phyloP scores from a whole-genome alignment of 2,329 filamentous ascomycete genomes.

The Xylaria sp. region DNA sequence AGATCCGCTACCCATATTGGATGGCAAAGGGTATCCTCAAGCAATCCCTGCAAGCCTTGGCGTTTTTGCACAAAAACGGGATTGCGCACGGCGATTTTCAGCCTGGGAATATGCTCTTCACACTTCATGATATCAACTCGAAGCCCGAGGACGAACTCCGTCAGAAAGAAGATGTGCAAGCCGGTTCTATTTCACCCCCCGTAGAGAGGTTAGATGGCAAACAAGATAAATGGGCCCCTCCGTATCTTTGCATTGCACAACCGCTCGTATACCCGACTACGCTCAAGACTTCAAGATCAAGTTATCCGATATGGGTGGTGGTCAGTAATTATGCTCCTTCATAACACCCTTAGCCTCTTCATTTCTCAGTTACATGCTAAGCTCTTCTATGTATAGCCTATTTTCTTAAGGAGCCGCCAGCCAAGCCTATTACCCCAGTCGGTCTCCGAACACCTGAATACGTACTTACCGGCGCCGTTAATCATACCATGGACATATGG shows the following conservation, averaged over 20 bases:
- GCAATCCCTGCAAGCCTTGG: slow-evolving; percentile 53
- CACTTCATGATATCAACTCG: slow-evolving; percentile 46
- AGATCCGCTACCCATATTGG: slow-evolving; percentile 53
- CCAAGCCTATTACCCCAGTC: slow-evolving; percentile 40
- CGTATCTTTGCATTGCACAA: slow-evolving; percentile 48
- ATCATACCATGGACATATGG: slow-evolving; percentile 47
- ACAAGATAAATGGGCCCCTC: slow-evolving; percentile 46
- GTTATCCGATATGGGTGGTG: slow-evolving; percentile 48
- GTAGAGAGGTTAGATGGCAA: slow-evolving; percentile 49
- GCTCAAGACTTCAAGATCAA: slow-evolving; percentile 47
- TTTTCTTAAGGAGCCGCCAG: slow-evolving; percentile 45
- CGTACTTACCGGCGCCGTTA: slow-evolving; percentile 42
- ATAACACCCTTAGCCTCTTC: slow-evolving; percentile 4
- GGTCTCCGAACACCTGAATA: slow-evolving; percentile 48
- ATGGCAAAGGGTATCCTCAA: slow-evolving; percentile 56
- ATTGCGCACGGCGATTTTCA: slow-evolving; percentile 55
- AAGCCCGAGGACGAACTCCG: slow-evolving; percentile 42
- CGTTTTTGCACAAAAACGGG: slow-evolving; percentile 53
- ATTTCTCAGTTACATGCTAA: slow-evolving; percentile 15
- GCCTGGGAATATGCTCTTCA: slow-evolving; percentile 53
- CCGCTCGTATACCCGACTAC: slow-evolving; percentile 42
- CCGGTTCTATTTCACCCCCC: slow-evolving; percentile 42
- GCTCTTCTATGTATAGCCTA: slow-evolving; percentile 34
- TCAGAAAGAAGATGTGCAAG: slow-evolving; percentile 42
- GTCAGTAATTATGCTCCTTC: slow-evolving; percentile 42